These are phyloP conservation scores for Cryptosporidium canis DNA, from an alignment of 169 alveolate genomes.

Conservation along the genomic window DNA sequence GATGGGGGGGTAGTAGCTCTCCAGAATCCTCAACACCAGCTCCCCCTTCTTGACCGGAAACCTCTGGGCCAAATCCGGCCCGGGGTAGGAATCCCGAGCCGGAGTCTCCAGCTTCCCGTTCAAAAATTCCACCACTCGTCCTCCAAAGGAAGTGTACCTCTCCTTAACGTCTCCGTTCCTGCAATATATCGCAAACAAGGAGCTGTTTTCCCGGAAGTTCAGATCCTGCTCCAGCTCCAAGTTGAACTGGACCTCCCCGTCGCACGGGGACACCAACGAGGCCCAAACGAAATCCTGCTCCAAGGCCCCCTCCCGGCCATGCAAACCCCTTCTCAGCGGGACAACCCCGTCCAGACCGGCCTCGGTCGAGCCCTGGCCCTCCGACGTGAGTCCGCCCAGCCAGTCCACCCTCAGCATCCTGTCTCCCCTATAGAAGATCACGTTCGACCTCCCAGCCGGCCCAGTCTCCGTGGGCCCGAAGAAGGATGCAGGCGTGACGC, in stretches of 20 bases:
- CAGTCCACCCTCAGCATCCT: background rate
- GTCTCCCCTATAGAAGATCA: conserved; percentile 1
- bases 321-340: background rate
- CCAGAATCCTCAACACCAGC: conserved; percentile 14
- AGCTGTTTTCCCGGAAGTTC: background rate
- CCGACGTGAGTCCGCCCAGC: background rate
- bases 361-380: background rate
- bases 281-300: conserved; percentile 29
- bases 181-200: conserved; percentile 18
- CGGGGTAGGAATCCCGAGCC: background rate
- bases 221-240: background rate
- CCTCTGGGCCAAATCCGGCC: background rate
- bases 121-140: conserved; percentile 36
- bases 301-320: background rate
- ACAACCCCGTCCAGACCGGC: background rate
- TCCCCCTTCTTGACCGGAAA: conserved; percentile 19
- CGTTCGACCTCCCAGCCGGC: background rate
- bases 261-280: conserved; percentile 42
- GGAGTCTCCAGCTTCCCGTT: conserved; percentile 5
- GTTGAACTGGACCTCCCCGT: conserved; percentile 22
- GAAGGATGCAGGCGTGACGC: background rate
- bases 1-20: conserved; percentile 36
- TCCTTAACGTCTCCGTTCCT: conserved; percentile 18
- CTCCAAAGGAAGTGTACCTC: conserved; percentile 32
- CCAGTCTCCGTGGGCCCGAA: background rate